Evolutionary conservation across 176 grass and related monocot genomes (phyloP), one percentile per base, ranked within the genome.

Genomic region (Cenchrus americanus): DNA sequence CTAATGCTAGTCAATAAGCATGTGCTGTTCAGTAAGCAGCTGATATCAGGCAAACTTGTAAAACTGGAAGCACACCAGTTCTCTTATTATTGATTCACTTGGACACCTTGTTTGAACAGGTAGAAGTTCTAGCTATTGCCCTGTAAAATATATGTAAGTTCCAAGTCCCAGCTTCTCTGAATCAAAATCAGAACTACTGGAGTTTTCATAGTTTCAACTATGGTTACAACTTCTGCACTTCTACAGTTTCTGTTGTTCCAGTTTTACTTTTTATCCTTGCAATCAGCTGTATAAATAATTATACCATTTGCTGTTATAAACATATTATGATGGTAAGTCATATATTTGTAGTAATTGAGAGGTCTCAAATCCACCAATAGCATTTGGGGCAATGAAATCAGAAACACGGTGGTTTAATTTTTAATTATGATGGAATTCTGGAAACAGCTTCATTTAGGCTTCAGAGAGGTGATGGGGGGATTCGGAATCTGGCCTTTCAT

Each of bases 91-190:
- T 15, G 32, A 22, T 52, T 52, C 12, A 34, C 48, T 6, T 23
- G 78, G 8, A 80, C 53, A 52, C 48, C 24, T 11, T 23, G 48
- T 54, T 80, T 80, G 48, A 54, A 80, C 7, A 79, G 10, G 46
- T 41, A 34, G 5, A 34, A 80, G 7, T 52, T 58, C 19, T 55
- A 12, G 19, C 21, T 26, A 9, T 52, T 22, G 52, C 21, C 19
- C 2, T 42, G 1, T 68, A 10, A 48, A 22, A 21, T 80, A 43
- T 43, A 80, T 55, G 78, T 62, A 67, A 24, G 19, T 54, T 5
- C 5, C 48, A 67, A 67, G 24, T 62, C 34, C 77, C 67, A 12
- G 30, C 27, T 80, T 80, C 18, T 52, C 18, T 53, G 19, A 53
- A 80, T 41, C 30, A 54, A 68, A 42, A 67, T 30, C 34, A 37